These are phyloP conservation scores for Leccinum obscurum DNA, from an alignment of 768 basidiomycete genomes.

Conservation along the genomic window DNA sequence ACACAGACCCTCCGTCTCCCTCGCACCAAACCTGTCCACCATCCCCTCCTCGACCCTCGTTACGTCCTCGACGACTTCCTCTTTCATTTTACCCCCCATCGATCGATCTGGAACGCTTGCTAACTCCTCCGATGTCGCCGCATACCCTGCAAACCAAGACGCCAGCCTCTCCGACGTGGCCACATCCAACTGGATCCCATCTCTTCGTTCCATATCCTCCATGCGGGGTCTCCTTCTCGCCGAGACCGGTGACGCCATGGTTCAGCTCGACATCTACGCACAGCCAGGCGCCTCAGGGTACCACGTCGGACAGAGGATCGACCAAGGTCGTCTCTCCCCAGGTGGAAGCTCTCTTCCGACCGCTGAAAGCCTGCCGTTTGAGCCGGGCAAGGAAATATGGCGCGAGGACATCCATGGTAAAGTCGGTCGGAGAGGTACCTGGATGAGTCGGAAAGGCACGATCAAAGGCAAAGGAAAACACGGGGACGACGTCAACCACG, in stretches of 20 bases:
- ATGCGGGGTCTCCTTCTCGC: conserved; percentile 51
- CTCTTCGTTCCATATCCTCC: conserved; percentile 36
- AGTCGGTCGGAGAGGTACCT: conserved; percentile 12
- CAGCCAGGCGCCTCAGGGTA: conserved; percentile 39
- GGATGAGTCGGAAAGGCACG: conserved; percentile 15
- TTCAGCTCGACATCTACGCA: conserved; percentile 41
- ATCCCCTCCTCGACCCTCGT: conserved; percentile 29
- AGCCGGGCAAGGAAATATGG: conserved; percentile 26
- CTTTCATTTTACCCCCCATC: conserved; percentile 20
- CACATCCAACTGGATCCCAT: conserved; percentile 22
- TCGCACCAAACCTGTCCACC: conserved; percentile 26
- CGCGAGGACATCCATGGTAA: conserved; percentile 13
- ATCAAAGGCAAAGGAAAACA: conserved; percentile 6
- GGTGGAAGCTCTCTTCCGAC: conserved; percentile 25
- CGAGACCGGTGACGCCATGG: conserved; percentile 48
- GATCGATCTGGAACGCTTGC: conserved; percentile 17
- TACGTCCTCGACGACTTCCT: conserved; percentile 27
- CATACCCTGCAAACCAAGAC: conserved; percentile 6
- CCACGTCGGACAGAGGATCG: conserved; percentile 42
- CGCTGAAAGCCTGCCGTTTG: conserved; percentile 10
- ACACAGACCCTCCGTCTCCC: conserved; percentile 16
- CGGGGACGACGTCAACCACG: conserved; percentile 9
- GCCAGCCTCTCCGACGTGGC: neutral
- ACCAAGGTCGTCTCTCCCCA: conserved; percentile 32
- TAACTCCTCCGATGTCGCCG: conserved; percentile 24